These are phyloP conservation scores for Neocallimastix lanati DNA, from an alignment of 192 early-diverging fungal genomes.

Conservation along the genomic window DNA sequence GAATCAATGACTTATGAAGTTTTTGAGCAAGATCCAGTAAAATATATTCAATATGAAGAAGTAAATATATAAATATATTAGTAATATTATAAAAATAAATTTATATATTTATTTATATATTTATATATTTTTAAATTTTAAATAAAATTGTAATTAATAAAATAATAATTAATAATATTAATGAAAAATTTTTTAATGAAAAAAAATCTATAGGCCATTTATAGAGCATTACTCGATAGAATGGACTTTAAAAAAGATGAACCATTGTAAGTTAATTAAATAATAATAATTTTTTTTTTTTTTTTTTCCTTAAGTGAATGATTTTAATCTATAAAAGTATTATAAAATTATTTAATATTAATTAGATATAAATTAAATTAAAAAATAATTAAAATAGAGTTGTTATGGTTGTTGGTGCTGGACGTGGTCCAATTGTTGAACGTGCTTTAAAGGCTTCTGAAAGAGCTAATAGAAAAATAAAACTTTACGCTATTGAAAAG, in stretches of 20 bases:
- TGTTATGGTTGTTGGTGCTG: conserved; percentile 87
- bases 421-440: conserved; percentile 83
- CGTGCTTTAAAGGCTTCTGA: conserved; percentile 63
- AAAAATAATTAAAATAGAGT: conserved; percentile 18
- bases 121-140: no score
- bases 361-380: no score
- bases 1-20: conserved; percentile 86
- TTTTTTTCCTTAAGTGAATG: no score
- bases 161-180: no score
- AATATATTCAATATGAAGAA: conserved; percentile 79
- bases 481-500: conserved; percentile 82
- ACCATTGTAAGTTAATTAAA: neutral
- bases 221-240: conserved; percentile 17
- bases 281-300: neutral
- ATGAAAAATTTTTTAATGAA: no score
- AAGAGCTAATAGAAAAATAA: conserved; percentile 30
- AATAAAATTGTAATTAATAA: no score
- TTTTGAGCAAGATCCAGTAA: conserved; percentile 87
- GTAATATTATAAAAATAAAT: no score
- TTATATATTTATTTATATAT: no score
- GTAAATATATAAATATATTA: conserved; percentile 8
- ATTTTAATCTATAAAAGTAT: no score
- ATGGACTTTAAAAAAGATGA: conserved; percentile 2
- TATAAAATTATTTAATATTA: no score
- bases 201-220: conserved; percentile 7